Percentiles rank a stretch among this genome's conserved stretches.
Evolutionary conservation across 2,329 filamentous ascomycete species (phyloP).

Genomic region (Aspergillus brunneoviolaceus): DNA sequence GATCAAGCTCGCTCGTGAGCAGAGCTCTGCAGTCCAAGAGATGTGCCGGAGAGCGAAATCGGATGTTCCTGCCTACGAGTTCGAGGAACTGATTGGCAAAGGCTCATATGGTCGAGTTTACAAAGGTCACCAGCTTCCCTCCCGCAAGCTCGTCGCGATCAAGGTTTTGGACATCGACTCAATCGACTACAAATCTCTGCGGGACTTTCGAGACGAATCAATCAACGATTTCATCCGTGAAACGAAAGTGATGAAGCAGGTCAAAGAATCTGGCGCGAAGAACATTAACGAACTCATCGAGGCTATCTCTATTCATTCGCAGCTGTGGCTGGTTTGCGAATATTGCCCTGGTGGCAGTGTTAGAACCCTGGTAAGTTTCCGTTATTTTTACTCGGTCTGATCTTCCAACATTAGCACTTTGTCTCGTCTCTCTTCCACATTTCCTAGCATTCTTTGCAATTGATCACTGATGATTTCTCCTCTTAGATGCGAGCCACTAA

Average conservation of each 20-base stretch:
- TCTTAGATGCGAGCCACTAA: slow-evolving; percentile 50
- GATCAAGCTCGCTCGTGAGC: slow-evolving; percentile 47
- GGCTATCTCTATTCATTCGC: slow-evolving; percentile 62
- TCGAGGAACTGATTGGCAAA: slow-evolving; percentile 53
- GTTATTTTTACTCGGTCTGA: not conserved
- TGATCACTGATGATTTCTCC: not conserved
- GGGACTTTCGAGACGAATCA: slow-evolving; percentile 50
- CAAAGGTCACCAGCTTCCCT: slow-evolving; percentile 45
- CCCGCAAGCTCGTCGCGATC: slow-evolving; percentile 48
- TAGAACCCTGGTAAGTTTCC: slow-evolving; percentile 57
- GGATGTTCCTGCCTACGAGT: slow-evolving; percentile 48
- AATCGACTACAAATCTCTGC: slow-evolving; percentile 47
- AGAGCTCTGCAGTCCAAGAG: slow-evolving; percentile 46
- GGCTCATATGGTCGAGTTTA: slow-evolving; percentile 53
- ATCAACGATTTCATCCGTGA: slow-evolving; percentile 61
- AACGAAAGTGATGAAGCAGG: slow-evolving; percentile 61
- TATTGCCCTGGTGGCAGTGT: slow-evolving; percentile 67
- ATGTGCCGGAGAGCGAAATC: slow-evolving; percentile 49
- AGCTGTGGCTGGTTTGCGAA: slow-evolving; percentile 66
- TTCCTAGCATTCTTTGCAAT: slow-evolving; percentile 19
- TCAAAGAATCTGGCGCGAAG: slow-evolving; percentile 61
- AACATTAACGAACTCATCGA: slow-evolving; percentile 66
- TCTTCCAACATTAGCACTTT: not conserved
- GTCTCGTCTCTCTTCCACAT: not conserved
- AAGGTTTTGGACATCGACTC: slow-evolving; percentile 54